Base-by-base conservation (phyloP, 306 rosid genomes). In the Erythrophleum fordii region DNA sequence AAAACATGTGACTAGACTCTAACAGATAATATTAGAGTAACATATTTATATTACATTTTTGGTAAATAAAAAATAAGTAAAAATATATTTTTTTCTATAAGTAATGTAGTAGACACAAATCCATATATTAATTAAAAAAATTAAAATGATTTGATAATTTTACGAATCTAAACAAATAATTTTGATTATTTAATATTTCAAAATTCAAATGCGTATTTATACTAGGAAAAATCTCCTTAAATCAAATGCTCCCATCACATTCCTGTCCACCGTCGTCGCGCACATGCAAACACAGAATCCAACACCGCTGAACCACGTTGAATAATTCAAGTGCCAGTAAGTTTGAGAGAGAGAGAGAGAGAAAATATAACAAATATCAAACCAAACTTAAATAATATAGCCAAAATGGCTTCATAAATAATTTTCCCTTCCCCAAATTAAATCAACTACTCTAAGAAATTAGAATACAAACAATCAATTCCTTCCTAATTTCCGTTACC, bases 401-500 rank as follows among this genome's bases (percentile, higher is more conserved):
- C 45, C 83, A 45, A 79, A 55, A 73, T 16, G 73, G 5, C 9
- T 20, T 55, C 68, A 64, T 11, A 29, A 17, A 29, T 25, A 75
- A 69, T 69, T 42, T 52, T 25, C 73, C 22, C 31, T 11, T 41
- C 72, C 71, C 66, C 67, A 16, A 42, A 74, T 51, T 49, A 80
- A 79, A 74, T 56, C 51, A 77, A 46, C 72, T 80, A 76, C 53
- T 5, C 52, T 72, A 76, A 1, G 26, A 20, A 80, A 83, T 76
- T 53, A 70, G 23, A 69, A 79, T 65, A 72, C 81, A 67, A 83
- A 71, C 82, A 86, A 83, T 66, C 81, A 73, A 82, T 71, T 78
- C 62, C 76, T 77, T 77, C 84, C 90, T 86, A 83, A 34, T 44
- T 74, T 59, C 83, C 28, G 73, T 53, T 55, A 72, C 77, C 80